Evolutionary conservation across 331 rosid genomes (phyloP).

Genomic region (Pyracantha coccinea): DNA sequence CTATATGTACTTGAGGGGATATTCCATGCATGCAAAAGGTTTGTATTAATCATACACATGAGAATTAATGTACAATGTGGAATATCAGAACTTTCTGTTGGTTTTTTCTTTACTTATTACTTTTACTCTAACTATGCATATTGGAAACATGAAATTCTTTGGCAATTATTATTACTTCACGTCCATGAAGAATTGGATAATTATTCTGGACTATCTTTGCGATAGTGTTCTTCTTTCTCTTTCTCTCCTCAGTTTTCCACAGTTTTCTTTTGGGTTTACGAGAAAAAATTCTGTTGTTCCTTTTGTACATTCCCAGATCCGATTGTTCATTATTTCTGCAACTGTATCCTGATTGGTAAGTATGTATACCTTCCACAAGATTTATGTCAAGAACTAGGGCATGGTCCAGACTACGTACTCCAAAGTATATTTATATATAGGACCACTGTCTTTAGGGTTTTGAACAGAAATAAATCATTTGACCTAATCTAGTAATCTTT

Average conservation of each 20-base stretch:
- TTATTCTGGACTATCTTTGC: not conserved
- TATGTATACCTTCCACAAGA: slow-evolving; percentile 1
- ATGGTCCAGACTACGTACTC: slow-evolving; percentile 5
- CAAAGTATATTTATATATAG: not conserved
- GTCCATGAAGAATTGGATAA: slow-evolving; percentile 5
- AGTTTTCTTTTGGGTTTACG: not conserved
- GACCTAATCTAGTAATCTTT: not conserved
- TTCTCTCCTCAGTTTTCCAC: not conserved
- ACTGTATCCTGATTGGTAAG: not conserved
- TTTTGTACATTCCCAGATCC: slow-evolving; percentile 8
- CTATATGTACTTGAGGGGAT: no score
- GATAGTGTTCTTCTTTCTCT: not conserved
- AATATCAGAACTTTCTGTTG: not conserved
- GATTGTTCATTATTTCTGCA: not conserved
- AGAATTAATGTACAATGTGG: not conserved
- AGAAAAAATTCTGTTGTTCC: not conserved
- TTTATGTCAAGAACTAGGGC: slow-evolving; percentile 6
- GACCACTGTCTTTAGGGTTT: slow-evolving; percentile 2
- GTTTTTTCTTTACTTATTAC: not conserved
- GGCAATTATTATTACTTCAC: not conserved
- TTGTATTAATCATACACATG: slow-evolving; percentile 20
- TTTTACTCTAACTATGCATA: not conserved
- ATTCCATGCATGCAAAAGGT: not conserved
- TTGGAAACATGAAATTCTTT: not conserved
- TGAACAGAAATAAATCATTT: not conserved